A percentile compares a stretch with the other conserved stretches of the same genome.
These are phyloP conservation scores for Phylloporus scabripes DNA, from an alignment of 768 basidiomycete species.

Conservation along the genomic window DNA sequence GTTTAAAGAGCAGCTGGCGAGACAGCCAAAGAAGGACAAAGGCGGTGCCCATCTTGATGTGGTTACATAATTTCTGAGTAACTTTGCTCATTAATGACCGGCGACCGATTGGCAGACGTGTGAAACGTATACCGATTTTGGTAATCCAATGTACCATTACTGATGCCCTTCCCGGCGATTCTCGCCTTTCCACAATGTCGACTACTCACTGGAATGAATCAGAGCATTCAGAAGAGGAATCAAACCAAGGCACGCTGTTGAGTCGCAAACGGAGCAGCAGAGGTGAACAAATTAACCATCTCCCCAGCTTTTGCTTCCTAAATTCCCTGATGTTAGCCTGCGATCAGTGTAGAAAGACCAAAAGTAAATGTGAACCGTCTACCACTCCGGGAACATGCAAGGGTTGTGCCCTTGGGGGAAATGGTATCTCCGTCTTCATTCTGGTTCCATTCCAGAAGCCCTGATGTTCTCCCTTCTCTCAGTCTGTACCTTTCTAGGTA, in stretches of 20 bases:
- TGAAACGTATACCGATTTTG: too few species aligned
- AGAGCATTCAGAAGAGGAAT: conserved; percentile 56
- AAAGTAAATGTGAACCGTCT: conserved; percentile 76
- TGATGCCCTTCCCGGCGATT: conserved; percentile 2
- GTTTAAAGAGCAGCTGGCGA: too few species aligned
- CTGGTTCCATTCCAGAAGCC: neutral
- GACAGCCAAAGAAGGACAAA: too few species aligned
- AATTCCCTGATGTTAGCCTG: conserved; percentile 49
- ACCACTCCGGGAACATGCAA: conserved; percentile 49
- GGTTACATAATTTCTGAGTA: too few species aligned
- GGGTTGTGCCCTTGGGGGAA: conserved; percentile 55
- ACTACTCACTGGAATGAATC: conserved; percentile 48
- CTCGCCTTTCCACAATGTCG: conserved; percentile 21
- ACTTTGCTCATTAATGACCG: too few species aligned
- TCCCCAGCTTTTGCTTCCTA: conserved; percentile 5
- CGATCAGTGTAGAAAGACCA: conserved; percentile 83
- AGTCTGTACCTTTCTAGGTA: conserved; percentile 69
- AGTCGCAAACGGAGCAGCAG: conserved; percentile 60
- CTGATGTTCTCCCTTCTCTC: conserved; percentile 19
- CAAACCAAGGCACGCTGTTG: conserved; percentile 36
- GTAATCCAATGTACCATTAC: neutral
- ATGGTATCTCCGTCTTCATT: conserved; percentile 34
- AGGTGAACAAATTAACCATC: conserved; percentile 34
- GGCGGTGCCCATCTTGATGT: too few species aligned
- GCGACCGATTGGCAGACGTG: too few species aligned